These are phyloP conservation scores for Pleurotus citrinopileatus DNA, from an alignment of 768 basidiomycete genomes.

Conservation along the genomic window DNA sequence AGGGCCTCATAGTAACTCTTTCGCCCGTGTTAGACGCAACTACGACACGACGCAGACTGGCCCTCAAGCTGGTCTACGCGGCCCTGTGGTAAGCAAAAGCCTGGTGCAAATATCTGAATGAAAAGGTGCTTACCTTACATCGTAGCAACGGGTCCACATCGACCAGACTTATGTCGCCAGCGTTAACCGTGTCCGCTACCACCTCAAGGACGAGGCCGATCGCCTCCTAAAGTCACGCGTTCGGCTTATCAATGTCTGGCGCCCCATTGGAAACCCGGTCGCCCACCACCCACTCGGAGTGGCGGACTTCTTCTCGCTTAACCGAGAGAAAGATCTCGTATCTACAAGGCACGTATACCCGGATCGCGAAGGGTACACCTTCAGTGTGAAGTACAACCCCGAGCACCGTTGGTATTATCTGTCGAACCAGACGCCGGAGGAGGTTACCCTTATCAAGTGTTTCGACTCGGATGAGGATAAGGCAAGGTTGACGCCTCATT, in stretches of 20 bases:
- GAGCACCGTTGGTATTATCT: conserved; percentile 37
- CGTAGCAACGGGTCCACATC: conserved; percentile 27
- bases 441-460: conserved; percentile 37
- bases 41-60: background rate
- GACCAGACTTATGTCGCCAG: conserved; percentile 36
- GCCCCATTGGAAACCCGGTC: conserved; percentile 37
- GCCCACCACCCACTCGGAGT: conserved; percentile 37
- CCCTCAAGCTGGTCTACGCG: background rate
- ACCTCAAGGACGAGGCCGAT: conserved; percentile 31
- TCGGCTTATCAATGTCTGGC: conserved; percentile 47
- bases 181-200: conserved; percentile 33
- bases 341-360: conserved; percentile 30
- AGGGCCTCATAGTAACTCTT: background rate
- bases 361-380: conserved; percentile 34
- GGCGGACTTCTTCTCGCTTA: conserved; percentile 38
- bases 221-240: conserved; percentile 34
- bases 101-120: background rate
- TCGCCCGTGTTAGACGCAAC: conserved; percentile 18
- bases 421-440: conserved; percentile 29
- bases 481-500: conserved; percentile 52
- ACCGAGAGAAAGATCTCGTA: conserved; percentile 27
- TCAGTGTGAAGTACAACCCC: conserved; percentile 27
- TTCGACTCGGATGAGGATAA: conserved; percentile 4
- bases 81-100: conserved; percentile 1
- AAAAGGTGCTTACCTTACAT: background rate